Evolutionary conservation across 116 monocot species (phyloP), one percentile per base, ranked within the genome.

Genomic region (Posidonia oceanica): DNA sequence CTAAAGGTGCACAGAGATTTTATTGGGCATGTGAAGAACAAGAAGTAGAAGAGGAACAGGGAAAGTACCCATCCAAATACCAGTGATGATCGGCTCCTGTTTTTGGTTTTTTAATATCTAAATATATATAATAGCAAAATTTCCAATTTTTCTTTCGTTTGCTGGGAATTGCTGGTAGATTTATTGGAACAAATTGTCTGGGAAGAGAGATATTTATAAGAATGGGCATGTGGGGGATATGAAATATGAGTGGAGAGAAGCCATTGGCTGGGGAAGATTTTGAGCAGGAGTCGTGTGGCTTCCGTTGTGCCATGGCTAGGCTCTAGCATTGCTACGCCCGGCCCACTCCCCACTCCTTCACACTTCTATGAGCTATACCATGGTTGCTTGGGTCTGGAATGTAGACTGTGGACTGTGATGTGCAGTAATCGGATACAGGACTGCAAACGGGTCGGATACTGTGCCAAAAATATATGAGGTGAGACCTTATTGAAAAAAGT

Each of bases 261-360:
- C 67, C 75, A 69, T 61, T 75, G 69, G 69, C 58, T 66, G 74
- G 56, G 5, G 10, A 14, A 55, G 74, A 66, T 66, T 57, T 64
- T 38, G 42, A 8, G 69, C 12, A 54, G 71, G 7, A 42, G 61
- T 44, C 69, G 44, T 72, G 71, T 72, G 71, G 71, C 53, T 72
- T 39, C 13, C 37, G 38, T 55, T 17, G 17, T 57, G n/a, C 69
- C 38, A 16, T 42, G 20, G 21, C 67, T 41, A 23, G 51, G 67
- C 67, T 42, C 23, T 29, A 3, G 61, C 29, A 23, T 1, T 48
- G 48, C 48, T 12, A 7, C 48, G 1, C 48, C 8, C 7, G 48
- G 48, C 48, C 48, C 48, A 48, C 8, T 48, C 7, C 8, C 48
- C 48, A 8, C 42, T 1, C 42, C 42, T 42, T 8, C 42, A 4